Evolutionary conservation across 2,329 filamentous ascomycete genomes (phyloP).

Genomic region (Phaeosphaeriaceae sp.): DNA sequence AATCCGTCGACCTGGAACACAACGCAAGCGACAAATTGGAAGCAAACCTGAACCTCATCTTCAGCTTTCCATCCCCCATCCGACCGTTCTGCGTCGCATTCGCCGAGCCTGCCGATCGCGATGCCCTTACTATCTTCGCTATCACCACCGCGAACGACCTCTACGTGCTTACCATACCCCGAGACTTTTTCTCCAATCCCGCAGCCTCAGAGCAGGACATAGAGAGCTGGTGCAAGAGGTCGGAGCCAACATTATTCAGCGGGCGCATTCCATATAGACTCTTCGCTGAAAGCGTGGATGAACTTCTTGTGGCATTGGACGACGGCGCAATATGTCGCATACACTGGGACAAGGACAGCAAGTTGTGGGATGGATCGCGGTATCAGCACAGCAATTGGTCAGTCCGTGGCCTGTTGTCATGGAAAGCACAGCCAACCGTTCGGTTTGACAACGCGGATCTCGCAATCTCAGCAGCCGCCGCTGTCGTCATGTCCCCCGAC

Average conservation of each 20-base stretch:
- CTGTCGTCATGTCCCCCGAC: slow-evolving; percentile 58
- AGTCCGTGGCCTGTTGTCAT: slow-evolving; percentile 65
- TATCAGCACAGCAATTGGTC: slow-evolving; percentile 79
- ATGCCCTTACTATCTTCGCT: slow-evolving; percentile 79
- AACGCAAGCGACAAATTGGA: slow-evolving; percentile 68
- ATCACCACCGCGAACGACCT: slow-evolving; percentile 80
- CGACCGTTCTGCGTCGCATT: slow-evolving; percentile 81
- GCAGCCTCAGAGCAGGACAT: slow-evolving; percentile 74
- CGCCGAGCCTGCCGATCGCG: slow-evolving; percentile 78
- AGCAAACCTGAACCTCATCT: slow-evolving; percentile 75
- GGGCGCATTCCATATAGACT: slow-evolving; percentile 84
- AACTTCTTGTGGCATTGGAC: slow-evolving; percentile 80
- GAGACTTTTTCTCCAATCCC: slow-evolving; percentile 79
- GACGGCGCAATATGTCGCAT: slow-evolving; percentile 79
- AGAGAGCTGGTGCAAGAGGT: slow-evolving; percentile 78
- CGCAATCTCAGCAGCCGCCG: slow-evolving; percentile 67
- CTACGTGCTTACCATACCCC: slow-evolving; percentile 82
- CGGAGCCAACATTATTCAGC: slow-evolving; percentile 73
- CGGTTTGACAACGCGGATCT: slow-evolving; percentile 71
- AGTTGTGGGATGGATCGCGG: slow-evolving; percentile 72
- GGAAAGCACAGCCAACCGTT: slow-evolving; percentile 69
- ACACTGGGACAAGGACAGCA: slow-evolving; percentile 37
- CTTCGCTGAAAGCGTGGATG: slow-evolving; percentile 73
- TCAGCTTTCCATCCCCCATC: slow-evolving; percentile 78
- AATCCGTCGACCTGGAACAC: slow-evolving; percentile 80